These are phyloP conservation scores for Hepatocystis sp. DNA, from an alignment of 169 alveolate genomes.

Conservation along the genomic window DNA sequence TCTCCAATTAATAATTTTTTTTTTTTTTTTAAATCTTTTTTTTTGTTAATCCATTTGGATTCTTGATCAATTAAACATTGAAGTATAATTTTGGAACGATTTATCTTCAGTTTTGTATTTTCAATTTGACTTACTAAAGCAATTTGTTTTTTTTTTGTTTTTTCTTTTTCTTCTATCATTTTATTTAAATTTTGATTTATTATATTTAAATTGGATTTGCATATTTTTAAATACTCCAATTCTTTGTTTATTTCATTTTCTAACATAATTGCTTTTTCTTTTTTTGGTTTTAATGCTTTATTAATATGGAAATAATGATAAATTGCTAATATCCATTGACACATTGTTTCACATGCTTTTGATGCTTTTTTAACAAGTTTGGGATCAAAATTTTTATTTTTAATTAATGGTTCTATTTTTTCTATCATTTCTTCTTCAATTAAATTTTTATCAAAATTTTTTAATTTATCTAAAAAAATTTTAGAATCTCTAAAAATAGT, in stretches of 20 bases:
- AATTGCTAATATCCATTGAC: slow-evolving; percentile 75
- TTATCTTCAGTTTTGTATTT: slow-evolving; percentile 61
- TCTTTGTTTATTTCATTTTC: slow-evolving; percentile 71
- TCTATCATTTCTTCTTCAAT: slow-evolving; percentile 72
- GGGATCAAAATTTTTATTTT: slow-evolving; percentile 72
- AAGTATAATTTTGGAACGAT: slow-evolving; percentile 47
- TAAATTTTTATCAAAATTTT: slow-evolving; percentile 47
- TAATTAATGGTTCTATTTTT: slow-evolving; percentile 46
- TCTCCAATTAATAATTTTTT: slow-evolving; percentile 60
- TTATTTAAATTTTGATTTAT: slow-evolving; percentile 29
- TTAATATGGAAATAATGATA: slow-evolving; percentile 61
- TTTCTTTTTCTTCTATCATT: slow-evolving; percentile 55
- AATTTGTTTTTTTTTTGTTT: slow-evolving; percentile 40
- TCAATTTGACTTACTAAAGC: slow-evolving; percentile 37
- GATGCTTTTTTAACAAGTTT: slow-evolving; percentile 72
- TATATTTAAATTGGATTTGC: slow-evolving; percentile 17
- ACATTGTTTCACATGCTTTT: slow-evolving; percentile 74
- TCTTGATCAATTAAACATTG: slow-evolving; percentile 55
- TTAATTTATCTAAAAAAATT: slow-evolving; percentile 48
- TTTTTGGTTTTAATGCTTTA: slow-evolving; percentile 65
- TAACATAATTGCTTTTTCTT: slow-evolving; percentile 40
- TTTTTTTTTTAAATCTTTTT: slow-evolving; percentile 31
- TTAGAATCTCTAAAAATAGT: slow-evolving; percentile 70
- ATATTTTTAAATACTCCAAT: slow-evolving; percentile 24
- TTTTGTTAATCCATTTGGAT: slow-evolving; percentile 55